Conservation (phyloP, 2,329 filamentous ascomycete species). For the Talaromyces sp. region DNA sequence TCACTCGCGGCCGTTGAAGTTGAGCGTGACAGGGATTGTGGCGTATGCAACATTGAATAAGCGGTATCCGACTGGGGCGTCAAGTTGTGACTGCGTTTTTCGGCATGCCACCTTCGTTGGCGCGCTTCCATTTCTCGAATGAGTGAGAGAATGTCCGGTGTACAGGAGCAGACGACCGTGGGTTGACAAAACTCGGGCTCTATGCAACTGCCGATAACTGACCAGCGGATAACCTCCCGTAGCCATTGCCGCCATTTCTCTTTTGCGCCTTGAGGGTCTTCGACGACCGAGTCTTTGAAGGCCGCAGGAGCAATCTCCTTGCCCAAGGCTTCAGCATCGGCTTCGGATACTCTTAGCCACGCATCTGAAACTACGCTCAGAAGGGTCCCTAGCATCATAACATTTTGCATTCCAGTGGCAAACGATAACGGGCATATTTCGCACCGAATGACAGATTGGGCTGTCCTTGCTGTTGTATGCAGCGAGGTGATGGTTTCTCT, state of each 20-base stretch:
- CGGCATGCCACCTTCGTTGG: slow-evolving; percentile 38
- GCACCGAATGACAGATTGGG: slow-evolving; percentile 39
- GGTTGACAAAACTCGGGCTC: slow-evolving; percentile 18
- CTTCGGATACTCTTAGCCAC: slow-evolving; percentile 38
- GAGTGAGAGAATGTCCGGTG: slow-evolving; percentile 33
- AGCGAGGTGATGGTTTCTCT: slow-evolving; percentile 40
- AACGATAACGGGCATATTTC: slow-evolving; percentile 38
- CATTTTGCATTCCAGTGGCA: slow-evolving; percentile 40
- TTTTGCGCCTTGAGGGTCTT: slow-evolving; percentile 22
- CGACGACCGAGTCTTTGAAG: slow-evolving; percentile 20
- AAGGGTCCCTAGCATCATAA: slow-evolving; percentile 43
- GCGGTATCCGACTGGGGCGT: not conserved
- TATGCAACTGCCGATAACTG: slow-evolving; percentile 29
- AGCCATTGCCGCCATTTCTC: slow-evolving; percentile 37
- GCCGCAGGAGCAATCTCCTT: slow-evolving; percentile 28
- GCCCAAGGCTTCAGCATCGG: slow-evolving; percentile 32
- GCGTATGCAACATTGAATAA: not conserved
- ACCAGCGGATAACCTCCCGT: slow-evolving; percentile 30
- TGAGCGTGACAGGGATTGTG: not conserved
- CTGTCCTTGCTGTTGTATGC: slow-evolving; percentile 39
- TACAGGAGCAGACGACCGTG: slow-evolving; percentile 23
- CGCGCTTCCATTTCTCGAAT: slow-evolving; percentile 39
- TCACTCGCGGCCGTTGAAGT: not conserved
- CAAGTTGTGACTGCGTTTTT: slow-evolving; percentile 5
- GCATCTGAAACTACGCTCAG: slow-evolving; percentile 41